These are phyloP conservation scores for Nigrospora osmanthi DNA, from an alignment of 2,329 filamentous ascomycete species.

Conservation along the genomic window DNA sequence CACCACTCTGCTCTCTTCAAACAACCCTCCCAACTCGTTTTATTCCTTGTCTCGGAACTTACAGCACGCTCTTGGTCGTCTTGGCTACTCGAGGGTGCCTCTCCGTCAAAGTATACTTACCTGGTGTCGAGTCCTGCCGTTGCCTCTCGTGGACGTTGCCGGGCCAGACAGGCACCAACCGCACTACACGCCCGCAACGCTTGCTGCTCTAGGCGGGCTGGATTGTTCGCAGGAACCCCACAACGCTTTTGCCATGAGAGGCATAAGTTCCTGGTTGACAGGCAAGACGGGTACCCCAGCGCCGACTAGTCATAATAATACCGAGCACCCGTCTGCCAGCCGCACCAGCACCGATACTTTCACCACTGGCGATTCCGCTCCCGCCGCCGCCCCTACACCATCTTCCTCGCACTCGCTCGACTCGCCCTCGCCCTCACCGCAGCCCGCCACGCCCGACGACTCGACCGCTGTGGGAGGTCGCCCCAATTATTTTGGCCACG, in stretches of 20 bases:
- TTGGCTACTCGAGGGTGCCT: no score
- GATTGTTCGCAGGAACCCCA: constrained; percentile 2
- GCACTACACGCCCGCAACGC: no score
- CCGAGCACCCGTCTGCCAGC: constrained; percentile 7
- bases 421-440: constrained; percentile 29
- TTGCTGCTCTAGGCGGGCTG: no score
- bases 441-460: constrained; percentile 35
- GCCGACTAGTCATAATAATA: constrained; percentile 5
- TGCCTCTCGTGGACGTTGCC: no score
- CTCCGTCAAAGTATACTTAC: no score
- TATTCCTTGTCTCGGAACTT: no score
- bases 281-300: constrained; percentile 8
- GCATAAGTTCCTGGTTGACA: constrained; percentile 6
- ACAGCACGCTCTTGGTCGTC: no score
- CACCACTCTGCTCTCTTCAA: no score
- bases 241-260: constrained; percentile 7
- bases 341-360: constrained; percentile 7
- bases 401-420: constrained; percentile 30
- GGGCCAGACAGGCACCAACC: no score
- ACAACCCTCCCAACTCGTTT: no score
- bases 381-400: constrained; percentile 20
- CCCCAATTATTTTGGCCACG: constrained; percentile 18
- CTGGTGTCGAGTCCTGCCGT: no score
- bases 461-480: constrained; percentile 16
- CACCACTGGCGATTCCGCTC: constrained; percentile 10